These are phyloP conservation scores for Alectoria sarmentosa DNA, from an alignment of 495 filamentous ascomycete species.

Conservation along the genomic window DNA sequence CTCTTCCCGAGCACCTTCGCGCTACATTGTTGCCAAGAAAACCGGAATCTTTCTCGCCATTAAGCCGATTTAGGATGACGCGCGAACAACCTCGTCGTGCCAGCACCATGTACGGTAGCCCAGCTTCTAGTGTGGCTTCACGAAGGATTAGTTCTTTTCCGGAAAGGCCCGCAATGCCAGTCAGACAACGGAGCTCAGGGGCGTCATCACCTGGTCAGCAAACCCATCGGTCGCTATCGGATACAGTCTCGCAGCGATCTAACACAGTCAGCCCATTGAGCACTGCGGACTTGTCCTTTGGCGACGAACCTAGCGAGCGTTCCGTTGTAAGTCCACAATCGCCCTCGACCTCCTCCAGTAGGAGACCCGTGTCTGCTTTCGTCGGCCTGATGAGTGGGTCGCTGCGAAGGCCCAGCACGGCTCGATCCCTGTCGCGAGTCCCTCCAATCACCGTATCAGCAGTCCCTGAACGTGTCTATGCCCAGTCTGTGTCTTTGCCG, in stretches of 20 bases:
- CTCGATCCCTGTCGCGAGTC: slow-evolving; percentile 3
- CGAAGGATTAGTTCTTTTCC: slow-evolving; percentile 21
- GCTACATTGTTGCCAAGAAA: slow-evolving; percentile 23
- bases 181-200: slow-evolving; percentile 15
- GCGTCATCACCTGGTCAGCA: slow-evolving; percentile 10
- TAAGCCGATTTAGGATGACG: slow-evolving; percentile 10
- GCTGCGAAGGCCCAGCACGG: slow-evolving; percentile 17
- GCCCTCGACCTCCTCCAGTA: slow-evolving; percentile 13
- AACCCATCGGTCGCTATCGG: slow-evolving; percentile 13
- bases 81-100: slow-evolving; percentile 21
- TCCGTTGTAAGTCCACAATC: slow-evolving; percentile 11
- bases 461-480: slow-evolving; percentile 7
- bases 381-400: slow-evolving; percentile 20
- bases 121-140: slow-evolving; percentile 15
- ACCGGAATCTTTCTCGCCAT: slow-evolving; percentile 8
- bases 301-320: slow-evolving; percentile 12
- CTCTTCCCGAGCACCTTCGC: slow-evolving; percentile 48
- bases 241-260: slow-evolving; percentile 2
- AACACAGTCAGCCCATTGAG: slow-evolving; percentile 22
- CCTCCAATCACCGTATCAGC: slow-evolving; percentile 13
- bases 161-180: slow-evolving; percentile 17
- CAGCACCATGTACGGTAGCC: slow-evolving; percentile 22
- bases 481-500: slow-evolving; percentile 23
- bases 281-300: slow-evolving; percentile 14
- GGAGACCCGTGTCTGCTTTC: slow-evolving; percentile 25